phyloP scores from a whole-genome alignment of 2,329 filamentous ascomycete genomes.

The Cercospora sesami region DNA sequence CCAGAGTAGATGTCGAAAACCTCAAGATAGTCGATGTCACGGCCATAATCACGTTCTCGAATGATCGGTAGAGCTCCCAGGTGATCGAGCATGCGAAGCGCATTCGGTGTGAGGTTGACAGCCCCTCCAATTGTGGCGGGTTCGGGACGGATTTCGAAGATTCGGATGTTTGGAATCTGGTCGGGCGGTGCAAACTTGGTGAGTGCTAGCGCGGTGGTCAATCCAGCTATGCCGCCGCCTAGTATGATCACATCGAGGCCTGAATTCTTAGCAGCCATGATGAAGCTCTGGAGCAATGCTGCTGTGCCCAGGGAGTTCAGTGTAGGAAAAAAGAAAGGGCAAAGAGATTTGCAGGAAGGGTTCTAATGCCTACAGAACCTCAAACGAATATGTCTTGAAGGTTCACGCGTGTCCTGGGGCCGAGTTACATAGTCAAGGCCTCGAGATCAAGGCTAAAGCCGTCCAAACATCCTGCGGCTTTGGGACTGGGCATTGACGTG shows the following conservation, averaged over 20 bases:
- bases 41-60: slow-evolving; percentile 43
- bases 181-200: slow-evolving; percentile 45
- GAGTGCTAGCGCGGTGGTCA: slow-evolving; percentile 52
- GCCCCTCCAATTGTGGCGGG: slow-evolving; percentile 50
- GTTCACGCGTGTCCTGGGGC: slow-evolving; percentile 1
- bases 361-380: background rate
- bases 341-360: background rate
- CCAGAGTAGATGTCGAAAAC: slow-evolving; percentile 49
- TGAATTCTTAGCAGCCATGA: slow-evolving; percentile 35
- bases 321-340: background rate
- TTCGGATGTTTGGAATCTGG: slow-evolving; percentile 44
- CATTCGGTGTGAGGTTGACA: slow-evolving; percentile 52
- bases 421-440: slow-evolving; percentile 7
- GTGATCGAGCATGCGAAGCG: slow-evolving; percentile 44
- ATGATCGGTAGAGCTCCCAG: slow-evolving; percentile 42
- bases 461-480: background rate
- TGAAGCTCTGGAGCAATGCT: background rate
- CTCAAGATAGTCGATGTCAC: slow-evolving; percentile 47
- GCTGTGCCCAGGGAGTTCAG: background rate
- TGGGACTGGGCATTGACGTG: slow-evolving; percentile 2
- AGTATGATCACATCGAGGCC: slow-evolving; percentile 50
- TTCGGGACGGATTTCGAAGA: slow-evolving; percentile 52
- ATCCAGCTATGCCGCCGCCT: slow-evolving; percentile 55
- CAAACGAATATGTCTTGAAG: background rate
- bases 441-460: background rate